A percentile compares a stretch with the other conserved stretches of the same genome.
These are phyloP conservation scores for Kernera saxatilis DNA, from an alignment of 345 rosid genomes.

Conservation along the genomic window DNA sequence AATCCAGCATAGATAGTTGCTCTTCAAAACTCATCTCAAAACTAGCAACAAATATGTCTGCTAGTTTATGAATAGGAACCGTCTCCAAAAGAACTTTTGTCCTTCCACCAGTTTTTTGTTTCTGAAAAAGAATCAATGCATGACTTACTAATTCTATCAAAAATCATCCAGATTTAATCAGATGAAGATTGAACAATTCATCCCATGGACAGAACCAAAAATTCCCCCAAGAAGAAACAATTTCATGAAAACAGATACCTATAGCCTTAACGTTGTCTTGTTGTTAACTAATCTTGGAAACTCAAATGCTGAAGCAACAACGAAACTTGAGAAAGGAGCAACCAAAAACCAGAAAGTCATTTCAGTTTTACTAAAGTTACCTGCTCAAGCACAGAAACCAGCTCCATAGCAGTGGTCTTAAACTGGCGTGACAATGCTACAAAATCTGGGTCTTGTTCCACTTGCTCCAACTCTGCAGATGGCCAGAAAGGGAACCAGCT, in stretches of 20 bases:
- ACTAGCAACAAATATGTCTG: slow-evolving; percentile 99
- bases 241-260: slow-evolving; percentile 3
- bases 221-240: background rate
- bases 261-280: background rate
- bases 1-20: slow-evolving; percentile 91
- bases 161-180: background rate
- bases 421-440: slow-evolving; percentile 80
- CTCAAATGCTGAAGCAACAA: background rate
- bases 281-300: background rate
- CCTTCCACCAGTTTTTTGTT: slow-evolving; percentile 93
- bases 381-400: slow-evolving; percentile 97
- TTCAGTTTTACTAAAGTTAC: slow-evolving; percentile 30
- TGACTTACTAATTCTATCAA: background rate
- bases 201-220: background rate
- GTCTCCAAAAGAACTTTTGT: slow-evolving; percentile 96
- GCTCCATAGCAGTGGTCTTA: slow-evolving; percentile 94
- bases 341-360: slow-evolving; percentile 6
- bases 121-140: slow-evolving; percentile 41
- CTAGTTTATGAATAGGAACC: slow-evolving; percentile 91
- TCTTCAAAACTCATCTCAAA: slow-evolving; percentile 98
- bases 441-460: slow-evolving; percentile 91
- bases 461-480: slow-evolving; percentile 82
- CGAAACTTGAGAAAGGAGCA: background rate
- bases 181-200: background rate
- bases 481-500: slow-evolving; percentile 22